Percentiles rank a stretch among this genome's conserved stretches.
Conservation (phyloP, 805 yeast species). For the Wickerhamia fluorescens region DNA sequence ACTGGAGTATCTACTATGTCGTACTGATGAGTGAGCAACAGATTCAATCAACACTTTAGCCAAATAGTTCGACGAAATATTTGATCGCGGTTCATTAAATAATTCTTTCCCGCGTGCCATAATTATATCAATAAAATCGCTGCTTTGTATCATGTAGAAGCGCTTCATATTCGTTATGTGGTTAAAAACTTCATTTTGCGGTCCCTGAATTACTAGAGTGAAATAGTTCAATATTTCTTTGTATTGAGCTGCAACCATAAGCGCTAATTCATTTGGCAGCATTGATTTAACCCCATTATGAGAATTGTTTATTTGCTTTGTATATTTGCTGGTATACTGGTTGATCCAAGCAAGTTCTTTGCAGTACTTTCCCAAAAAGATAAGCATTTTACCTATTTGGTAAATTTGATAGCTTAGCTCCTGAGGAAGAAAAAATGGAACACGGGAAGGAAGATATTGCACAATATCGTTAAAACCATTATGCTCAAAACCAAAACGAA, state of each 20-base stretch:
- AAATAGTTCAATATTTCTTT: conserved; percentile 47
- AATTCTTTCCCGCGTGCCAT: conserved; percentile 44
- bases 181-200: conserved; percentile 39
- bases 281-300: conserved; percentile 28
- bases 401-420: conserved; percentile 40
- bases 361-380: conserved; percentile 59
- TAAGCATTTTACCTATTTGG: conserved; percentile 66
- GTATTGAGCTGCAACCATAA: conserved; percentile 36
- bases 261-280: conserved; percentile 28
- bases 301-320: conserved; percentile 18
- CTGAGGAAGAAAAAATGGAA: conserved; percentile 41
- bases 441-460: conserved; percentile 21
- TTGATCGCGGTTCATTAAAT: conserved; percentile 43
- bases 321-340: conserved; percentile 29
- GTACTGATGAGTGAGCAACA: conserved; percentile 45
- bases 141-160: conserved; percentile 62
- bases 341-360: conserved; percentile 62
- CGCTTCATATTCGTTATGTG: conserved; percentile 60
- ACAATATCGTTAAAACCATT: conserved; percentile 30
- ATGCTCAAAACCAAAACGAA: conserved; percentile 22
- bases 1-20: conserved; percentile 35
- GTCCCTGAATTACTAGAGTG: conserved; percentile 38
- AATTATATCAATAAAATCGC: conserved; percentile 74
- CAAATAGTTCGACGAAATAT: conserved; percentile 58
- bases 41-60: conserved; percentile 62